A percentile compares a stretch with the other conserved stretches of the same genome.
phyloP scores from a whole-genome alignment of 176 grass and related monocot genomes.

The Zoysia pacifica region DNA sequence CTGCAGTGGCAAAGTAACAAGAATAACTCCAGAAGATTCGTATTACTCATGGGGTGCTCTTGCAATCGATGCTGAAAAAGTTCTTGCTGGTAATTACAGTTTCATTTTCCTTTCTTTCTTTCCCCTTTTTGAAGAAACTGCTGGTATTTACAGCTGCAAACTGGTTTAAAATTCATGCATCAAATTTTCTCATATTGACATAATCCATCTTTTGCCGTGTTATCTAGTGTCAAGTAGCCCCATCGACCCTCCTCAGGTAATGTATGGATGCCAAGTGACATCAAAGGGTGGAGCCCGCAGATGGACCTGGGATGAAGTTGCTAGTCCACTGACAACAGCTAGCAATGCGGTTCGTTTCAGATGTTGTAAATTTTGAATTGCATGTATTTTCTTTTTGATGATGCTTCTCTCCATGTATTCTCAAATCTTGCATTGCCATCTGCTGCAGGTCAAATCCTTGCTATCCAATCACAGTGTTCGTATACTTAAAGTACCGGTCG shows the following conservation, averaged over 20 bases:
- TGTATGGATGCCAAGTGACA: slow-evolving; percentile 45
- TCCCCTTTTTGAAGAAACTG: neutral
- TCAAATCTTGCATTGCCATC: neutral
- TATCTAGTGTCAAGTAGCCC: slow-evolving; percentile 75
- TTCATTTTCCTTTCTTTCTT: too few relatives aligned
- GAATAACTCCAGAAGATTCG: slow-evolving; percentile 67
- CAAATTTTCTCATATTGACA: slow-evolving; percentile 3
- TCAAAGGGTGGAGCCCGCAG: slow-evolving; percentile 27
- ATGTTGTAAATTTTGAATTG: neutral
- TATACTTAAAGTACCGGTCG: slow-evolving; percentile 73
- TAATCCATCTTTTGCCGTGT: neutral
- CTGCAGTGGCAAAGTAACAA: slow-evolving; percentile 60
- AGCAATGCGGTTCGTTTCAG: slow-evolving; percentile 55
- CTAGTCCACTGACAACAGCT: slow-evolving; percentile 42
- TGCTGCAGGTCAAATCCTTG: slow-evolving; percentile 57
- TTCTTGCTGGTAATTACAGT: slow-evolving; percentile 69
- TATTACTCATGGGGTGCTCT: slow-evolving; percentile 74
- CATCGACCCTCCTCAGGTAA: slow-evolving; percentile 75
- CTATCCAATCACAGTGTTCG: slow-evolving; percentile 55
- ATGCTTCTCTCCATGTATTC: slow-evolving; percentile 16
- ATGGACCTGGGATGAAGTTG: slow-evolving; percentile 73
- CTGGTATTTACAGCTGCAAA: slow-evolving; percentile 49
- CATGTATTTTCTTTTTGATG: neutral
- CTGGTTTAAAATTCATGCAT: neutral
- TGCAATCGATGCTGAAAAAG: slow-evolving; percentile 59